Evolutionary conservation across 2,329 filamentous ascomycete genomes (phyloP), one percentile per base, ranked within the genome.

Genomic region (Cyphellophora attinorum): DNA sequence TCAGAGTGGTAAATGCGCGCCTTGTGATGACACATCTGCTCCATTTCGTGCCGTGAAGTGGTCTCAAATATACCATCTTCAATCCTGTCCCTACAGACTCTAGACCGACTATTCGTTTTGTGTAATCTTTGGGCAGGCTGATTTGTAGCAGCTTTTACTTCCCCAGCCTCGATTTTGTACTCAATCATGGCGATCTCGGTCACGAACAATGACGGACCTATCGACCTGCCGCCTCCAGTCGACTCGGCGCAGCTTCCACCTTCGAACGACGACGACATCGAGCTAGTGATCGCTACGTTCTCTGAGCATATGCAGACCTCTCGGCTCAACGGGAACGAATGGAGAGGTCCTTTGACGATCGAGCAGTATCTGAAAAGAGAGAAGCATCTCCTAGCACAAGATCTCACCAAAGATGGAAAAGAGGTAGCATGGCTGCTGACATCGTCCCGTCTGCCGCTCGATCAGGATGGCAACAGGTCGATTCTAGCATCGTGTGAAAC

Each of bases 361-460:
- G 60, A 72, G 16, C 60, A 68, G 27, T 80, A 79, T 47, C 60
- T 78, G 15, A 62, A 64, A 11, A 70, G 76, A 32, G 76, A 80
- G 52, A 55, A 65, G 13, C 53, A 64, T 30, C 63, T 80, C 5
- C 53, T 61, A 25, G 52, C 60, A 25, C 69, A 74, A 45, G 57
- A 60, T 3, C 54, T 77, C 37, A 73, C 69, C 17, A 62, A 58
- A 37, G 61, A 75, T 37, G 72, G 69, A 18, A 67, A 65, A 2
- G 61, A 78, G 35, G 75, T 69, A 2, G 65, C 64, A 38, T 80
- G 76, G 76, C 64, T 76, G 33, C 56, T 80, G 13, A 65, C 76
- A 11, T 67, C 75, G 45, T 48, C 55, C 27, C 49, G 46, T 28
- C 47, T 60, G 27, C 45, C 55, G 46, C 6, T 16, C 8, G 25